A percentile compares a stretch with the other conserved stretches of the same genome.
These are phyloP conservation scores for Arachis monticola DNA, from an alignment of 331 rosid genomes.

Conservation along the genomic window DNA sequence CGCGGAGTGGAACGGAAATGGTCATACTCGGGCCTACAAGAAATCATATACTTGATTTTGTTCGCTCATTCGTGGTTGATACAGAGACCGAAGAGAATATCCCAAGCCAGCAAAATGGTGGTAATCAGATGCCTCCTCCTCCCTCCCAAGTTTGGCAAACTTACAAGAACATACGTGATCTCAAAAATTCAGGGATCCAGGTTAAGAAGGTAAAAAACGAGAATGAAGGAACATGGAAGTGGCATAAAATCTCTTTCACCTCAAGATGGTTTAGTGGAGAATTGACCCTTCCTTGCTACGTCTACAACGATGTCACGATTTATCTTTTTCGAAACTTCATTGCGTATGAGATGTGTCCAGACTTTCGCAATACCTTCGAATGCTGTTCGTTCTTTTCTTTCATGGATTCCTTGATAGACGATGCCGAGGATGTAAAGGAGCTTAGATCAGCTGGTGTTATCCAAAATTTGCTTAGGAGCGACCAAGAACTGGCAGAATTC, in stretches of 20 bases:
- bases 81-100: background rate
- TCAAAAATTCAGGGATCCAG: constrained; percentile 8
- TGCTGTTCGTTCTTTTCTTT: constrained; percentile 12
- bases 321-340: constrained; percentile 3
- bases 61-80: background rate
- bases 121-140: background rate
- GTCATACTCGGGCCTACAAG: background rate
- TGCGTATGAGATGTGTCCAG: constrained; percentile 24
- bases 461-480: constrained; percentile 22
- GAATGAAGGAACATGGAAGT: background rate
- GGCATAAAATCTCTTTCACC: constrained; percentile 10
- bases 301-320: background rate
- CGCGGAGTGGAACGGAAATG: background rate
- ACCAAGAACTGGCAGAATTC: constrained; percentile 17
- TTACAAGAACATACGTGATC: background rate
- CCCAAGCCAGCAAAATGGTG: background rate
- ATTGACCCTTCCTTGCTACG: constrained; percentile 18
- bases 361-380: constrained; percentile 12
- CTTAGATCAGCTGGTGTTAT: background rate
- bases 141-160: background rate
- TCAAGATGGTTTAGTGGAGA: background rate
- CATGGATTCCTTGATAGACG: constrained; percentile 27
- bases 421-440: no score
- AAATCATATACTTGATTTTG: constrained; percentile 31
- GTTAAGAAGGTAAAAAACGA: background rate